Percentiles rank a stretch among this genome's conserved stretches.
phyloP scores from a whole-genome alignment of 257 asterid species.

The Jacaranda mimosifolia region DNA sequence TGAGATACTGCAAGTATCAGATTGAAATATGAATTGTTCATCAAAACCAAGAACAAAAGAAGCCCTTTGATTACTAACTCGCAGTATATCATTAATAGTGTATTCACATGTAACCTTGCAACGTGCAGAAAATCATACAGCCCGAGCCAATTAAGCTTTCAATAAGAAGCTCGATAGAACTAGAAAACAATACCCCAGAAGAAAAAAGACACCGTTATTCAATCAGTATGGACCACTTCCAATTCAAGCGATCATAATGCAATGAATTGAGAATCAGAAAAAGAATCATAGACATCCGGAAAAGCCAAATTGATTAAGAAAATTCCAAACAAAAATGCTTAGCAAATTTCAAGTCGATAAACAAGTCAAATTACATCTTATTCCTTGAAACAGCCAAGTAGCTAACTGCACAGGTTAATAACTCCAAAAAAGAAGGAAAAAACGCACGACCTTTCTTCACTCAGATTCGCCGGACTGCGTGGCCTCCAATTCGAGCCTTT shows the following conservation, averaged over 20 bases:
- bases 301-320: conserved; percentile 20
- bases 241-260: not conserved
- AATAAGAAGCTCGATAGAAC: too few relatives aligned
- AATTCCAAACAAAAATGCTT: conserved; percentile 3
- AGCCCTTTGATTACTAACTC: not conserved
- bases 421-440: not conserved
- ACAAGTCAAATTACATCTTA: conserved; percentile 28
- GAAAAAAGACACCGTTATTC: too few relatives aligned
- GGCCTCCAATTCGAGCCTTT: conserved; percentile 76
- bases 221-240: not conserved
- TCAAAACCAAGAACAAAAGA: not conserved
- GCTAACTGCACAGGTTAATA: conserved; percentile 21
- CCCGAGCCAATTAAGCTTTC: too few relatives aligned
- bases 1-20: not conserved
- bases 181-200: too few relatives aligned
- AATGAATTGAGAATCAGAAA: not conserved
- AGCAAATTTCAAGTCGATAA: not conserved
- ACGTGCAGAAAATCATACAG: too few relatives aligned
- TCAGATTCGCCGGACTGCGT: conserved; percentile 48
- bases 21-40: not conserved
- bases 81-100: too few relatives aligned
- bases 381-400: conserved; percentile 30
- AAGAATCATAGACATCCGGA: not conserved
- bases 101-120: too few relatives aligned
- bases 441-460: conserved; percentile 34